Evolutionary conservation across 1,139 yeast species (phyloP).

Genomic region (Williopsis jadinii): DNA sequence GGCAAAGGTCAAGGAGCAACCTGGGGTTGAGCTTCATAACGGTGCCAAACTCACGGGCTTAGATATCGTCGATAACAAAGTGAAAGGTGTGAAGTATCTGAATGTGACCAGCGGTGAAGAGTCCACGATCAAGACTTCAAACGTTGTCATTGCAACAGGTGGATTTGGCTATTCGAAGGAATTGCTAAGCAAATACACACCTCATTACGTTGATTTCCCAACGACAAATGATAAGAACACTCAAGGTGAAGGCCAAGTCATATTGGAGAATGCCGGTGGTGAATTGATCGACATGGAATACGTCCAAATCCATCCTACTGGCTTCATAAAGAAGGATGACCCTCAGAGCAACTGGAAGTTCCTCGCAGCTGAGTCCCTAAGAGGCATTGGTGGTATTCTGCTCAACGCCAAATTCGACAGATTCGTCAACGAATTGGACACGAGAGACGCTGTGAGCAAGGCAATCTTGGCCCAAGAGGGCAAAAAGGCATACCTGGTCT

Average conservation of each 20-base stretch:
- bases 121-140: constrained; percentile 25
- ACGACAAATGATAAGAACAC: constrained; percentile 73
- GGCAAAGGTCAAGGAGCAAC: constrained; percentile 45
- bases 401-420: constrained; percentile 53
- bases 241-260: constrained; percentile 69
- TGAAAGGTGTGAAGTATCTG: constrained; percentile 44
- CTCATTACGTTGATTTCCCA: constrained; percentile 55
- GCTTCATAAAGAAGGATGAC: constrained; percentile 62
- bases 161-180: constrained; percentile 44
- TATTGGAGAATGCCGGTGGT: constrained; percentile 52
- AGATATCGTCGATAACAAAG: constrained; percentile 27
- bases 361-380: constrained; percentile 70
- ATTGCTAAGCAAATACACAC: constrained; percentile 56
- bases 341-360: constrained; percentile 48
- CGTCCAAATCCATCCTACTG: constrained; percentile 81
- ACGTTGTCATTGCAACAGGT: constrained; percentile 71
- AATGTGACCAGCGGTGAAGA: constrained; percentile 27
- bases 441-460: constrained; percentile 62
- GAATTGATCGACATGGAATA: constrained; percentile 66
- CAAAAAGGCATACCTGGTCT: constrained; percentile 30
- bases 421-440: constrained; percentile 65
- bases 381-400: constrained; percentile 74
- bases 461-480: constrained; percentile 35
- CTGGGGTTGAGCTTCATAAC: constrained; percentile 43
- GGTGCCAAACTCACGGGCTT: constrained; percentile 53